phyloP scores from a whole-genome alignment of 768 basidiomycete species.

The Mycena vulgaris region DNA sequence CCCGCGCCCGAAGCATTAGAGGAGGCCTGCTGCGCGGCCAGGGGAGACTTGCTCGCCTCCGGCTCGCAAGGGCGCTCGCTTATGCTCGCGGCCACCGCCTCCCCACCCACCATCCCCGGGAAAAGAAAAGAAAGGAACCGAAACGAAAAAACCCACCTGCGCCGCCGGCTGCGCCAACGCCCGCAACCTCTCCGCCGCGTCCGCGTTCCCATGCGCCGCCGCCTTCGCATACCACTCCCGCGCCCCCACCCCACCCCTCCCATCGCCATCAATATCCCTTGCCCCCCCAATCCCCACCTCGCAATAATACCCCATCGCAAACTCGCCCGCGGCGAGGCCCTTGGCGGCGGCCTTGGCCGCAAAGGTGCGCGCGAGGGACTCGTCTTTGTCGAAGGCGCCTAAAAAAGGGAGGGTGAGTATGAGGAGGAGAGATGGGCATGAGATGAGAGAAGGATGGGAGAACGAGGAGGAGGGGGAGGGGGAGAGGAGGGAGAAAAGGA shows the following conservation, averaged over 20 bases:
- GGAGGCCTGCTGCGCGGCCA: too few relatives aligned
- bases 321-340: conserved; percentile 87
- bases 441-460: too few relatives aligned
- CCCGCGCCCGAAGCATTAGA: too few relatives aligned
- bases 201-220: conserved; percentile 81
- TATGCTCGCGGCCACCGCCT: too few relatives aligned
- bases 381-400: conserved; percentile 88
- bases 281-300: conserved; percentile 91
- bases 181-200: conserved; percentile 81
- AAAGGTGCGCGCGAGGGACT: conserved; percentile 87
- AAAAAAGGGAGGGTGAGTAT: neutral
- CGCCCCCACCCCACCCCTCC: conserved; percentile 73
- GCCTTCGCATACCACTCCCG: conserved; percentile 87
- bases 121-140: neutral
- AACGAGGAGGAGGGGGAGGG: neutral
- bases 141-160: conserved; percentile 47
- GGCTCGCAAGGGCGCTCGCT: too few relatives aligned
- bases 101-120: too few relatives aligned
- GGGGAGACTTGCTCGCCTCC: too few relatives aligned
- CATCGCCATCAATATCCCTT: too few relatives aligned
- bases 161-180: conserved; percentile 78
- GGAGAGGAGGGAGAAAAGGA: neutral
- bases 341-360: conserved; percentile 89
- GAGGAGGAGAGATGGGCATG: neutral
- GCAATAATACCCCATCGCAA: conserved; percentile 96